Conservation (phyloP, 345 rosid genomes). For the Carallia pectinifolia region DNA sequence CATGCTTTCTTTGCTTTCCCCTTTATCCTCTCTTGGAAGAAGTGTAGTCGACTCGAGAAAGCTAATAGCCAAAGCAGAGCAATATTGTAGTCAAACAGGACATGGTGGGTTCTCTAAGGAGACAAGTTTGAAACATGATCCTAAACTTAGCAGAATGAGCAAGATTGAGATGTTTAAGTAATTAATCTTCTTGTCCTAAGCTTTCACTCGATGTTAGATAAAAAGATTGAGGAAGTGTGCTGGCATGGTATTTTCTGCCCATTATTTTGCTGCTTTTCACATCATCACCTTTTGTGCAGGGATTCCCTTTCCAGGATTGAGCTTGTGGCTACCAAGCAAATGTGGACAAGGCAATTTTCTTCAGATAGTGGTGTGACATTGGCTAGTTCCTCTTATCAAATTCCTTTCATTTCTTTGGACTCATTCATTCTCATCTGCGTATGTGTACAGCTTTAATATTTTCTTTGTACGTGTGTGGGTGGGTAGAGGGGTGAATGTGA, state of each 20-base stretch:
- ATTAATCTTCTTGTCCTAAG: no score
- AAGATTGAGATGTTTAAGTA: no score
- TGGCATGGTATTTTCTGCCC: background rate
- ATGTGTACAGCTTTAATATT: background rate
- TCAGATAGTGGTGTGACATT: conserved; percentile 22
- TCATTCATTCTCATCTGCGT: background rate
- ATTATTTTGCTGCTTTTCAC: background rate
- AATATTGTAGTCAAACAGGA: no score
- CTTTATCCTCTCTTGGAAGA: no score
- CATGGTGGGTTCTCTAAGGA: no score
- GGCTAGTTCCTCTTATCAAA: background rate
- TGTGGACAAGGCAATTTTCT: conserved; percentile 21
- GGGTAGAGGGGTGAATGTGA: background rate
- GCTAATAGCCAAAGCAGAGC: no score
- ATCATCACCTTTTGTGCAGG: conserved; percentile 26
- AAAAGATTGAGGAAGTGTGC: background rate
- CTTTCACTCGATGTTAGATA: background rate
- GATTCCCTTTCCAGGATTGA: conserved; percentile 30
- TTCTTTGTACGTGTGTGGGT: background rate
- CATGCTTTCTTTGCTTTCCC: no score
- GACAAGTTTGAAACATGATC: no score
- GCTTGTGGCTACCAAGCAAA: conserved; percentile 34
- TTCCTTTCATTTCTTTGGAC: background rate
- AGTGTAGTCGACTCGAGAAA: no score
- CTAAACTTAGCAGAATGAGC: no score